Evolutionary conservation across 139 green algal genomes (phyloP).

Genomic region (Coccomyxa sp.): DNA sequence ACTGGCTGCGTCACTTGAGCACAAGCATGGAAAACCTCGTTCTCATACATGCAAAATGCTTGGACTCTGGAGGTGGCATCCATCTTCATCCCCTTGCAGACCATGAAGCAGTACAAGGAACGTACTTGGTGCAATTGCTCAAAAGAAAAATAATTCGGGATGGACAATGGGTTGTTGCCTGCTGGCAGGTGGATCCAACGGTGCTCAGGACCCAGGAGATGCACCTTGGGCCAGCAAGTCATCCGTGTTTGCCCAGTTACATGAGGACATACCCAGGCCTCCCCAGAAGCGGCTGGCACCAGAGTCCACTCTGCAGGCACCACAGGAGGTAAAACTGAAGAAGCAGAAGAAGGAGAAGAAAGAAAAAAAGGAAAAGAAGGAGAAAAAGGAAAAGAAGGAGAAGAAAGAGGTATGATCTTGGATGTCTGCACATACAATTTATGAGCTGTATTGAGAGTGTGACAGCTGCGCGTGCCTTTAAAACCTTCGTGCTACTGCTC

Average conservation of each 20-base stretch:
- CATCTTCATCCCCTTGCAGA: too few species aligned
- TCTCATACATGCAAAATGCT: neutral
- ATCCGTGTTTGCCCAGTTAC: neutral
- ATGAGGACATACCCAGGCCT: neutral
- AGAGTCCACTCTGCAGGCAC: neutral
- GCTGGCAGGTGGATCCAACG: too few species aligned
- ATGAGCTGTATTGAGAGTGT: too few species aligned
- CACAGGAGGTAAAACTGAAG: neutral
- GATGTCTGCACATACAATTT: too few species aligned
- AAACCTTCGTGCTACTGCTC: too few species aligned
- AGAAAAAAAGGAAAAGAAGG: conserved; percentile 2
- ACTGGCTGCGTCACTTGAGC: too few species aligned
- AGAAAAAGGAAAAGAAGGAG: conserved; percentile 6
- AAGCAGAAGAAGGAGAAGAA: neutral
- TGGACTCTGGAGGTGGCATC: neutral
- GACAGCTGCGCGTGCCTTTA: too few species aligned
- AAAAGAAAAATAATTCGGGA: neutral
- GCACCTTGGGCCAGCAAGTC: neutral
- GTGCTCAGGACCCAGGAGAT: neutral
- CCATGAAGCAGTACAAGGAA: too few species aligned
- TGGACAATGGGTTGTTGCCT: too few species aligned
- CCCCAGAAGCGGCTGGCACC: neutral
- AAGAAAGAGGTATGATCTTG: neutral
- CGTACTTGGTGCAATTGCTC: neutral
- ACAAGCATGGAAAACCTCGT: too few species aligned